phyloP scores from a whole-genome alignment of 2,329 filamentous ascomycete species.

The Alternaria solani region DNA sequence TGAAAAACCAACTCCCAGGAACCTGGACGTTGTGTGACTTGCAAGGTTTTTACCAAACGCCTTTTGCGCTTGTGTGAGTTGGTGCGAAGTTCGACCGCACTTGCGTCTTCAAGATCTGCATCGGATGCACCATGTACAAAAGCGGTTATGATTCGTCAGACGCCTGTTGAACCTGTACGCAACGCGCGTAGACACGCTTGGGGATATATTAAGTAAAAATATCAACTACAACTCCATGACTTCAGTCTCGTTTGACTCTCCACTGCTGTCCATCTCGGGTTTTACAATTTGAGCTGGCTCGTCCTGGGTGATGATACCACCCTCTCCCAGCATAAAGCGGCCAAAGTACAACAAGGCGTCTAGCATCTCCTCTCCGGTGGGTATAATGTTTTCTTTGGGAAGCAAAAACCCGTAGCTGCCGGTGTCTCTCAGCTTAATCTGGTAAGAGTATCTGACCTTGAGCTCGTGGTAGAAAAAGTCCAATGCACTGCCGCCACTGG shows the following conservation, averaged over 20 bases:
- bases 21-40: slow-evolving; percentile 1
- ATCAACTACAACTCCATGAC: slow-evolving; percentile 12
- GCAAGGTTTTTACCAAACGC: background rate
- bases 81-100: background rate
- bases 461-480: slow-evolving; percentile 97
- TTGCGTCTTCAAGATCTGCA: background rate
- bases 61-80: slow-evolving; percentile 1
- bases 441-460: slow-evolving; percentile 83
- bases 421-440: slow-evolving; percentile 91
- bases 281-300: background rate
- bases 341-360: slow-evolving; percentile 85
- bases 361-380: slow-evolving; percentile 87
- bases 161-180: background rate
- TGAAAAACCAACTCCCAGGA: slow-evolving; percentile 13
- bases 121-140: background rate
- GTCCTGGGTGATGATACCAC: slow-evolving; percentile 37
- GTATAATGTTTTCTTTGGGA: slow-evolving; percentile 84
- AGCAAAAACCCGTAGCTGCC: slow-evolving; percentile 94
- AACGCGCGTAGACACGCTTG: background rate
- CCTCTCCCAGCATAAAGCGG: slow-evolving; percentile 70
- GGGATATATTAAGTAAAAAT: background rate
- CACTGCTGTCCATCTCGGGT: background rate
- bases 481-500: slow-evolving; percentile 82
- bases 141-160: background rate
- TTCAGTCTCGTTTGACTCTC: background rate